Conservation (phyloP, 192 early-diverging fungal species). For the Coemansia sp. region DNA sequence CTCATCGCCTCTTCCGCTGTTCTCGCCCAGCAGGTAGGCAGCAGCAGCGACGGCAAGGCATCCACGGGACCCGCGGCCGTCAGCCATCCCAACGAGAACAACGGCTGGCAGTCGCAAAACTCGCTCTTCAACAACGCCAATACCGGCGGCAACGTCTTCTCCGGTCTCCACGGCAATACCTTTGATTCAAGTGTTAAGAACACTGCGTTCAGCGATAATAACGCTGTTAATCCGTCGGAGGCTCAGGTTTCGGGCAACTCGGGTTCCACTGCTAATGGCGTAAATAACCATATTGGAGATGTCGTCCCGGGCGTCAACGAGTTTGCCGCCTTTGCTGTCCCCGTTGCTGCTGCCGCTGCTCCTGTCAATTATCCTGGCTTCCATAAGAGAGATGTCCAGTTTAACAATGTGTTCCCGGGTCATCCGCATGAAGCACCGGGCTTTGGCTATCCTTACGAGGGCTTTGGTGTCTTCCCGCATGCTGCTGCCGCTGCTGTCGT, state of each 20-base stretch:
- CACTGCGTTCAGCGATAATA: slow-evolving; percentile 24
- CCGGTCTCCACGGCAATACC: slow-evolving; percentile 19
- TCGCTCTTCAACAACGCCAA: slow-evolving; percentile 24
- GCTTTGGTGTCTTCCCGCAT: neutral
- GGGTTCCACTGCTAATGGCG: slow-evolving; percentile 12
- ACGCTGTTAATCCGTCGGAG: slow-evolving; percentile 19
- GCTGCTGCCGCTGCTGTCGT: neutral
- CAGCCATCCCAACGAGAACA: slow-evolving; percentile 47
- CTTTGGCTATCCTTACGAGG: slow-evolving; percentile 7
- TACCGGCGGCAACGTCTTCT: slow-evolving; percentile 34
- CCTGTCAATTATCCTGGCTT: neutral
- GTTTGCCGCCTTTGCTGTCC: neutral
- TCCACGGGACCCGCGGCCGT: slow-evolving; percentile 33
- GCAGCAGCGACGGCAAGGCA: slow-evolving; percentile 26
- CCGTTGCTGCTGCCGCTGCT: no score
- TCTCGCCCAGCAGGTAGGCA: slow-evolving; percentile 46
- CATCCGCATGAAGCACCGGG: neutral
- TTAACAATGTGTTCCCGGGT: neutral
- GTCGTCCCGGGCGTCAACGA: neutral
- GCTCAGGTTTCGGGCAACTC: slow-evolving; percentile 10
- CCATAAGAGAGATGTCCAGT: slow-evolving; percentile 6
- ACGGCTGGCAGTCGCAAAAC: slow-evolving; percentile 41
- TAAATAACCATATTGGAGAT: slow-evolving; percentile 15
- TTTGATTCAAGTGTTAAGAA: slow-evolving; percentile 25
- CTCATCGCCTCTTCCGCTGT: slow-evolving; percentile 52